Evolutionary conservation across 345 rosid species (phyloP).

Genomic region (Boechera stricta): DNA sequence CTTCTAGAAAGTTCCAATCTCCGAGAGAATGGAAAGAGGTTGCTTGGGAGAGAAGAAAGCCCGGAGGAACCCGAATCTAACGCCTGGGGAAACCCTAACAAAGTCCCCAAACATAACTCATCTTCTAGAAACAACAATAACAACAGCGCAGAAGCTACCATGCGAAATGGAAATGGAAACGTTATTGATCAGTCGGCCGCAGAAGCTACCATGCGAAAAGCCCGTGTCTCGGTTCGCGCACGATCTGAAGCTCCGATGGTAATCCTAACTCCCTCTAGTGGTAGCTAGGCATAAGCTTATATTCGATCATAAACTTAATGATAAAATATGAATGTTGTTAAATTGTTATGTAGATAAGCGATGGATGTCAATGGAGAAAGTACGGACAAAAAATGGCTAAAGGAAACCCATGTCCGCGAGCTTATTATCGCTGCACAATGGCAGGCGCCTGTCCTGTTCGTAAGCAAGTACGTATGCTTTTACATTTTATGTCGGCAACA

Average conservation of each 20-base stretch:
- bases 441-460: conserved; percentile 93
- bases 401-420: conserved; percentile 97
- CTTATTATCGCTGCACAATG: conserved; percentile 98
- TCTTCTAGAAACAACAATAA: conserved; percentile 29
- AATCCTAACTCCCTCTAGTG: conserved; percentile 15
- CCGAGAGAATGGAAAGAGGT: conserved; percentile 48
- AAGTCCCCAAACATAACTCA: conserved; percentile 58
- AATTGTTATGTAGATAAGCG: conserved; percentile 56
- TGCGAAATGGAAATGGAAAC: conserved; percentile 61
- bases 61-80: conserved; percentile 69
- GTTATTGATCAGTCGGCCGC: conserved; percentile 62
- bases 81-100: conserved; percentile 65
- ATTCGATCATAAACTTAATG: neutral
- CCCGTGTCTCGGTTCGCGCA: conserved; percentile 99
- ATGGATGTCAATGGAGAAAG: conserved; percentile 97
- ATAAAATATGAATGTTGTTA: conserved; percentile 2
- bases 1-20: conserved; percentile 46
- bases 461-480: conserved; percentile 64
- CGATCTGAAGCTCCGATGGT: conserved; percentile 99
- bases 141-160: conserved; percentile 64
- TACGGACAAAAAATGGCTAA: conserved; percentile 99
- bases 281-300: conserved; percentile 13
- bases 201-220: conserved; percentile 94
- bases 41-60: conserved; percentile 62
- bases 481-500: neutral